phyloP scores from a whole-genome alignment of 225 moss, liverwort and hornwort genomes.

The Anthoceros angustus region DNA sequence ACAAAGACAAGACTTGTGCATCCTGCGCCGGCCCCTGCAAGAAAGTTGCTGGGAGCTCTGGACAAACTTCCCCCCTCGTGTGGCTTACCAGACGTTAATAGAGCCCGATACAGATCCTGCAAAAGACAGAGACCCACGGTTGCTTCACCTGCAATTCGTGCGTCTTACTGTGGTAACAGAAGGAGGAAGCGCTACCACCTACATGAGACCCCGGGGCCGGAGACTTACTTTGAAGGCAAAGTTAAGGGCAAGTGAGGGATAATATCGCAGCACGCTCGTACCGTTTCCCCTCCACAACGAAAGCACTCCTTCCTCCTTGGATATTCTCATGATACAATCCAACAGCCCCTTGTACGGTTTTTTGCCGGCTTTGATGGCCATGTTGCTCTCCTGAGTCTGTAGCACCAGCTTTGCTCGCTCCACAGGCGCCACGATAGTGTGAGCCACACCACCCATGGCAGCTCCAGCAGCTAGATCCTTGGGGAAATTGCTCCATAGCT shows the following conservation, averaged over 20 bases:
- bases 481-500: conserved; percentile 53
- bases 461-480: conserved; percentile 80
- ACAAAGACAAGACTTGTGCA: conserved; percentile 79
- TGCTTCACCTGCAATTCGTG: background rate
- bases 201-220: background rate
- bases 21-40: conserved; percentile 79
- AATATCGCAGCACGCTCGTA: conserved; percentile 89
- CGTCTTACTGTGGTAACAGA: background rate
- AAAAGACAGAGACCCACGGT: background rate
- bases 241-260: conserved; percentile 91
- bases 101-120: conserved; percentile 81
- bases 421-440: conserved; percentile 86
- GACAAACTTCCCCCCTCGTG: conserved; percentile 24
- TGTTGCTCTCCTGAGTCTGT: conserved; percentile 94
- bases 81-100: conserved; percentile 27
- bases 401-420: conserved; percentile 86
- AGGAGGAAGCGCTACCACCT: background rate
- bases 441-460: conserved; percentile 80
- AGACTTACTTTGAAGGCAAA: conserved; percentile 77
- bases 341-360: conserved; percentile 81
- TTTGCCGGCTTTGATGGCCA: conserved; percentile 65
- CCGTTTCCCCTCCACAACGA: conserved; percentile 88
- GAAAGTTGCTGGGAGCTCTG: conserved; percentile 73
- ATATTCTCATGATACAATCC: conserved; percentile 73
- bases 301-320: conserved; percentile 72